Base-by-base conservation (phyloP, 1,284 basidiomycete species). In the Apiotrichum siamense region DNA sequence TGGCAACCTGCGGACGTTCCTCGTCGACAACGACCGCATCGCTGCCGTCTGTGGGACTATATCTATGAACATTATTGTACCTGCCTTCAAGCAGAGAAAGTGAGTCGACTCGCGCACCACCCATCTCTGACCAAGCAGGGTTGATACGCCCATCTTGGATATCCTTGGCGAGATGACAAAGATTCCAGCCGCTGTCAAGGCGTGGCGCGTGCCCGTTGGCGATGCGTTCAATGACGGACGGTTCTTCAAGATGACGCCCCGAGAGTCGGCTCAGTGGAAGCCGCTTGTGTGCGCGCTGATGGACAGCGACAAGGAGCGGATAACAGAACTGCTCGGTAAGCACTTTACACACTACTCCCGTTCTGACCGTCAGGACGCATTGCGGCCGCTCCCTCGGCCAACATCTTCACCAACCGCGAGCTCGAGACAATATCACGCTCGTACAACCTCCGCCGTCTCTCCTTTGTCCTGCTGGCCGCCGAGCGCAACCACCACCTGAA, bases 331-430 rank as follows among this genome's bases (percentile, higher is more conserved):
- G 6, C 77, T 97, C 20, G 78, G 89, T 88, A 65, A 56, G 77
- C 29, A 15, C 10, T 35, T 69, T 23, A 17, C 12, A 20, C 18
- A 24, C 5, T 17, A 17, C 4, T 7, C 1, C 15, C 18, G 5
- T 15, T 25, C 43, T 44, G 13, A 56, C 47, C n/a, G 58, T 10
- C 66, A 88, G 88, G 79, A 55, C 88, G 87, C 65, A 82, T 94
- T 49, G 84, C 87, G 0, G 85, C 89, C 1, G 83, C 85, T 0
- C 85, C 92, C 2, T 93, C 92, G 0, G 85, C 89, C 24, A 98
- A 97, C 66, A 97, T 99, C 53, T 99, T 99, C 72, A 86, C 90
- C 20, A 98, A 93, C 66, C 80, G 88, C 46, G 94, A 98, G 70
- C 86, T 90, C 47, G 96, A 99, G 75, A 90, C 88, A 79, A 76